Evolutionary conservation across 768 basidiomycete species (phyloP).

Genomic region (Boletus rubroflammeus): DNA sequence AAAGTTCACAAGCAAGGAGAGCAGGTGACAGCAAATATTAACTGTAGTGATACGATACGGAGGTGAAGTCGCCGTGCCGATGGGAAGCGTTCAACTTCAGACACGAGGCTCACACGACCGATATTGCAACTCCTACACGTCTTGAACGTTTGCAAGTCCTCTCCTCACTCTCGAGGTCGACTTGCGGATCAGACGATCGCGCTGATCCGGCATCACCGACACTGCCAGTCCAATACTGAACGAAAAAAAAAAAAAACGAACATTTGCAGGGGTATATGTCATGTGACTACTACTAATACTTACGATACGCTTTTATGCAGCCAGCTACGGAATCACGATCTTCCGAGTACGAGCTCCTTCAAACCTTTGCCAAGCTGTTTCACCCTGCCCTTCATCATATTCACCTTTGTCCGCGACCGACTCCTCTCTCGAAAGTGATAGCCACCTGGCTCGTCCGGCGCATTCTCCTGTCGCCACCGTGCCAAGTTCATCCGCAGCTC

Average conservation of each 20-base stretch:
- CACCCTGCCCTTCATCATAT: conserved; percentile 27
- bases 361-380: conserved; percentile 30
- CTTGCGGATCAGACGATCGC: neutral
- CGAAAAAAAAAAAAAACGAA: conserved; percentile 1
- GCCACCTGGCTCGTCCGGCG: conserved; percentile 29
- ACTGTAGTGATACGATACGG: no score
- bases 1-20: conserved; percentile 16
- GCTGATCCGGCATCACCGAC: neutral
- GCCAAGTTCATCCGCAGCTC: conserved; percentile 57
- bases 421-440: conserved; percentile 31
- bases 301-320: neutral
- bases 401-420: conserved; percentile 16
- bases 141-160: neutral
- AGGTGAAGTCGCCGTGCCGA: neutral
- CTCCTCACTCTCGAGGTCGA: neutral
- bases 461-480: conserved; percentile 30
- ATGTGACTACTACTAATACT: conserved; percentile 4
- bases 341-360: conserved; percentile 31
- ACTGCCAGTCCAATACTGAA: neutral
- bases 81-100: neutral
- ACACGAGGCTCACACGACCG: conserved; percentile 11
- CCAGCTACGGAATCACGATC: conserved; percentile 11
- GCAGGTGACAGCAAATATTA: no score
- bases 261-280: conserved; percentile 6
- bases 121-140: neutral